Evolutionary conservation across 371 early-diverging fungal species (phyloP).

Genomic region (Mortierella sp.): DNA sequence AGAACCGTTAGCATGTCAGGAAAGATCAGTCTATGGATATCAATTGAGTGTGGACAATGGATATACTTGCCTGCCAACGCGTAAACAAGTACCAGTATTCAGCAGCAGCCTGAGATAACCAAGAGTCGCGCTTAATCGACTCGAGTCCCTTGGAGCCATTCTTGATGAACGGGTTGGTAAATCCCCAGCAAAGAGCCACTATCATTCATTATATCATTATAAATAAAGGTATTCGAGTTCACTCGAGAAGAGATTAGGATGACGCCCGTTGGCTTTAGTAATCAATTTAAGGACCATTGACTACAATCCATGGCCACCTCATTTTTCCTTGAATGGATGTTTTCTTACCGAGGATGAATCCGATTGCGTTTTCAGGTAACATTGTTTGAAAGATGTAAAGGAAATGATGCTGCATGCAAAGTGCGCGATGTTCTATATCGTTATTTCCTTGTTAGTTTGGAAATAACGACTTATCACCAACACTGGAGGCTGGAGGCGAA

Average conservation of each 20-base stretch:
- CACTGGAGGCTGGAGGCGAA: too few species aligned
- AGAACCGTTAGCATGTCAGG: neutral
- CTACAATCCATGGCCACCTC: neutral
- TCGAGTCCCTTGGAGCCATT: slow-evolving; percentile 87
- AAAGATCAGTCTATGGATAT: neutral
- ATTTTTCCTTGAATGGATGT: neutral
- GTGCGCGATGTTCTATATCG: neutral
- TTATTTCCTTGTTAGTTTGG: neutral
- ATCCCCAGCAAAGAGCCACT: slow-evolving; percentile 95
- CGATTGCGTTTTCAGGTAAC: slow-evolving; percentile 53
- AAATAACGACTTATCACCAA: neutral
- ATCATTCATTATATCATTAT: slow-evolving; percentile 18
- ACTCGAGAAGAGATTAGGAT: too few species aligned
- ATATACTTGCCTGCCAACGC: slow-evolving; percentile 80
- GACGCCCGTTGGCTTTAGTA: too few species aligned
- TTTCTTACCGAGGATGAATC: slow-evolving; percentile 53
- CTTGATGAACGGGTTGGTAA: slow-evolving; percentile 96
- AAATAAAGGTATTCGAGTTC: too few species aligned
- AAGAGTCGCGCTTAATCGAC: slow-evolving; percentile 64
- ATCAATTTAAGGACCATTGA: neutral
- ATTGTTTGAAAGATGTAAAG: neutral
- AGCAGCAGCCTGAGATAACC: slow-evolving; percentile 71
- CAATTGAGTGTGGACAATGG: neutral
- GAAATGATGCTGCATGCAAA: neutral
- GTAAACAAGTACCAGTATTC: slow-evolving; percentile 86